Evolutionary conservation across 352 stramenopile species (phyloP), one percentile per base, ranked within the genome.

Genomic region (Pythium guiyangense): DNA sequence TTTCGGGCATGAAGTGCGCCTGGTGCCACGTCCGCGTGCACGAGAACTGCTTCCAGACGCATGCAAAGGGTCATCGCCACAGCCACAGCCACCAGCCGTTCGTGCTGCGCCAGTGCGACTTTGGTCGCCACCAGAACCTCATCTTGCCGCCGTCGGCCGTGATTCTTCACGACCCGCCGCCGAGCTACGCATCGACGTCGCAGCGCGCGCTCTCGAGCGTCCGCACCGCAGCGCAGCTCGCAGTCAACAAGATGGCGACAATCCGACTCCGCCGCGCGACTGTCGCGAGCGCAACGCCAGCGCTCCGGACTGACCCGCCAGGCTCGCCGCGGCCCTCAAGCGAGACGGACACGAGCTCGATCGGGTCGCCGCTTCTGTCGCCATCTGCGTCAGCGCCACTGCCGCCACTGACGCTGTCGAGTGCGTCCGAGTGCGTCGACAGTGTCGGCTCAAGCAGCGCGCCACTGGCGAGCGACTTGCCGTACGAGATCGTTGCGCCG

Each of bases 1-100:
- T 92, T 2, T 92, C 77, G 27, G 84, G 80, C 34, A 75, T 92
- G 40, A 88, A 92, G 51, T 93, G 84, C 64, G 71, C 80, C 15
- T 93, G 84, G 84, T 93, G 84, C 62, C 84, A 93, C 53, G 68
- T 78, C 5, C 79, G 79, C 26, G 82, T 93, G 42, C 84, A 93
- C 51, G 84, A 92, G 57, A 79, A 86, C 31, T 92, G 84, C 55
- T 92, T 88, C 59, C 65, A 75, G 60, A 60, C 69, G 5, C 44
- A 82, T 42, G 58, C 51, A 2, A 53, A 43, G 3, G 54, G 46
- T 25, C 49, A 66, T 48, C 60, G 67, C 42, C 60, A 64, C 40
- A 35, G 31, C 31, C 31, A 35, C 31, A 37, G 31, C 31, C 31
- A 37, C 6, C 31, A 37, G 31, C 31, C 31, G 31, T 48, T 62